phyloP scores from a whole-genome alignment of 1,284 basidiomycete species.

The Malassezia globosa region DNA sequence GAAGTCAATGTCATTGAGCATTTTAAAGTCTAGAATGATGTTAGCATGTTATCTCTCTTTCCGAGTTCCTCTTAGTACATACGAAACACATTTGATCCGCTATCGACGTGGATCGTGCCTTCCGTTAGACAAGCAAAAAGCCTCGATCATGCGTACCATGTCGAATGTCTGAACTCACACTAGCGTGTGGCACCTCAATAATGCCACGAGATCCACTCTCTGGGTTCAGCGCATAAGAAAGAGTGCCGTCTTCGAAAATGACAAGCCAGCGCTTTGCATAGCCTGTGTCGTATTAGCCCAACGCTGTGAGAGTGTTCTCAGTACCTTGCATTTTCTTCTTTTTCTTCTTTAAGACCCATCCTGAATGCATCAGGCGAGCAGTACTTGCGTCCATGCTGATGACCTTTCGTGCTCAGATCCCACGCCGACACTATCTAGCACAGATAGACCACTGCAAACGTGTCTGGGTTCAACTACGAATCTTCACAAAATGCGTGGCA shows the following conservation, averaged over 20 bases:
- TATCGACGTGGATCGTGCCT: slow-evolving; percentile 45
- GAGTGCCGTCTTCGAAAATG: slow-evolving; percentile 35
- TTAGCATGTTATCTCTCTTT: too few relatives aligned
- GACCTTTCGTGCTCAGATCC: not conserved
- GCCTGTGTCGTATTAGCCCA: slow-evolving; percentile 17
- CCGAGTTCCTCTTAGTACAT: too few relatives aligned
- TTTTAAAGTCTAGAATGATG: slow-evolving; percentile 29
- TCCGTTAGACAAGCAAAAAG: not conserved
- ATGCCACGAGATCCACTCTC: slow-evolving; percentile 37
- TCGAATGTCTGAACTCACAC: slow-evolving; percentile 36
- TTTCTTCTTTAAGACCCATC: slow-evolving; percentile 47
- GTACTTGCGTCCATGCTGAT: slow-evolving; percentile 13
- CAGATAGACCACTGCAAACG: too few relatives aligned
- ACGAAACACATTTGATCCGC: slow-evolving; percentile 40
- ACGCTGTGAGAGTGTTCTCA: not conserved
- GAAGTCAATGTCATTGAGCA: slow-evolving; percentile 38
- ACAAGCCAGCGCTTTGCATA: slow-evolving; percentile 45
- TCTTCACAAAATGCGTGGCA: too few relatives aligned
- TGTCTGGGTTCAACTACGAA: too few relatives aligned
- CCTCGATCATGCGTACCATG: slow-evolving; percentile 19
- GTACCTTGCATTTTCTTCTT: slow-evolving; percentile 45
- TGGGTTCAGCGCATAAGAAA: slow-evolving; percentile 35
- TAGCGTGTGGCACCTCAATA: slow-evolving; percentile 44
- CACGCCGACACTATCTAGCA: too few relatives aligned
- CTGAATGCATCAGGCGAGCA: slow-evolving; percentile 26